Evolutionary conservation across 768 basidiomycete species (phyloP), one percentile per base, ranked within the genome.

Genomic region (Suillus hirtellus): DNA sequence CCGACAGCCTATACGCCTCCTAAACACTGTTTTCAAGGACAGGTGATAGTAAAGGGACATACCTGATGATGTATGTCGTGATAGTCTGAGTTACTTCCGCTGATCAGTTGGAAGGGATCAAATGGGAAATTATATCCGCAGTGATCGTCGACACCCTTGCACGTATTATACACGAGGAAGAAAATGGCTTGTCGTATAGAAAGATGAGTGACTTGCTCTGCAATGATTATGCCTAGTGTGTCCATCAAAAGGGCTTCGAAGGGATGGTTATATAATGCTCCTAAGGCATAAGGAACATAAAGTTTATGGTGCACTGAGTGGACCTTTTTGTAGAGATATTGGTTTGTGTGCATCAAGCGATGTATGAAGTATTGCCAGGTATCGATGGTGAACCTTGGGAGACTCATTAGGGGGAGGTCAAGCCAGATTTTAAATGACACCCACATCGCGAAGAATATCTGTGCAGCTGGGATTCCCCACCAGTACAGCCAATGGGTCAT

Each of bases 351-450:
- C 89, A 97, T 93, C 50, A 80, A 76, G 44, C 96, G 93, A 73
- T 99, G 97, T n/a, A 95, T 80, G 78, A 96, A 95, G 77, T 99
- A 99, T 76, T 99, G 96, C 95, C 95, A 98, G 38, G 95, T 95
- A 79, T 99, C 97, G 68, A 99, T 89, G 64, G 95, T 71, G 75
- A 97, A 92, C 81, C 97, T 96, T 27, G 27, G 31, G 46, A 21
- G 49, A 10, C 46, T 31, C 31, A 56, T 47, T 64, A 60, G 64
- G 59, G 59, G 24, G 49, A 58, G 31, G 1, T 31, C 31, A 31
- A 31, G 5, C 31, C 31, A 31, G 4, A 31, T 31, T 31, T 31
- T 6, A 31, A 31, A 34, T 14, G 24, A 19, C 14, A 88, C 94
- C 73, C 71, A 97, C 96, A 95, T 89, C 17, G 94, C 95, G 38